Percentiles rank a stretch among this genome's conserved stretches.
phyloP scores from a whole-genome alignment of 306 rosid species.

The Dicorynia guianensis region DNA sequence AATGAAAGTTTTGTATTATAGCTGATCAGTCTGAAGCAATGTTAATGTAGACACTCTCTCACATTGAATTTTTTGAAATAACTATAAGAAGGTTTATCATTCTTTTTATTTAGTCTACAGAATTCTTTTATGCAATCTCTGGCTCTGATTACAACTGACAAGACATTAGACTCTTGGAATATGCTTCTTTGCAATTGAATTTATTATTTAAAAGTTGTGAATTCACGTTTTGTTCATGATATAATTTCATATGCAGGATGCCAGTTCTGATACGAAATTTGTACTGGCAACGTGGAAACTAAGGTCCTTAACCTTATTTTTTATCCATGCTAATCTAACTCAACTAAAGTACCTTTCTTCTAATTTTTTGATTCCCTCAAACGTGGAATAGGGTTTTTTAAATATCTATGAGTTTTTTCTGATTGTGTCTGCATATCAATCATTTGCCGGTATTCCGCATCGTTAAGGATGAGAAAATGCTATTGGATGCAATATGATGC shows the following conservation, averaged over 20 bases:
- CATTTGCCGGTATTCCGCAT: neutral
- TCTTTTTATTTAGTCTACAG: neutral
- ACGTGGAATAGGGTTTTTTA: neutral
- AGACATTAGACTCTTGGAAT: conserved; percentile 23
- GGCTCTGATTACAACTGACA: conserved; percentile 18
- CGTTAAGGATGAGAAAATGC: conserved; percentile 15
- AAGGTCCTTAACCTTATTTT: conserved; percentile 59
- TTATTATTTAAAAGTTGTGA: neutral
- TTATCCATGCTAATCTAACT: conserved; percentile 16
- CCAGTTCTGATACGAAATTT: conserved; percentile 53
- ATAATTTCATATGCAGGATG: conserved; percentile 56
- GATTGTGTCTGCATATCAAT: neutral
- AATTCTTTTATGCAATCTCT: conserved; percentile 27
- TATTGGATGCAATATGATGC: conserved; percentile 4
- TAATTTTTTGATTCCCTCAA: conserved; percentile 13
- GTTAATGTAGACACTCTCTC: conserved; percentile 9
- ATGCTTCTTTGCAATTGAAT: neutral
- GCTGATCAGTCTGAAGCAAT: neutral
- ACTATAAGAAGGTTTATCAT: conserved; percentile 1
- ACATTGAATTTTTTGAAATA: neutral
- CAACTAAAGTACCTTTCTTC: neutral
- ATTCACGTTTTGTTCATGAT: conserved; percentile 31
- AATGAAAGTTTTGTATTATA: neutral
- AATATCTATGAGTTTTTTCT: neutral
- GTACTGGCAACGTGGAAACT: conserved; percentile 84